A percentile compares a stretch with the other conserved stretches of the same genome.
Evolutionary conservation across 2,329 filamentous ascomycete species (phyloP).

Genomic region (Cryphonectria parasitica): DNA sequence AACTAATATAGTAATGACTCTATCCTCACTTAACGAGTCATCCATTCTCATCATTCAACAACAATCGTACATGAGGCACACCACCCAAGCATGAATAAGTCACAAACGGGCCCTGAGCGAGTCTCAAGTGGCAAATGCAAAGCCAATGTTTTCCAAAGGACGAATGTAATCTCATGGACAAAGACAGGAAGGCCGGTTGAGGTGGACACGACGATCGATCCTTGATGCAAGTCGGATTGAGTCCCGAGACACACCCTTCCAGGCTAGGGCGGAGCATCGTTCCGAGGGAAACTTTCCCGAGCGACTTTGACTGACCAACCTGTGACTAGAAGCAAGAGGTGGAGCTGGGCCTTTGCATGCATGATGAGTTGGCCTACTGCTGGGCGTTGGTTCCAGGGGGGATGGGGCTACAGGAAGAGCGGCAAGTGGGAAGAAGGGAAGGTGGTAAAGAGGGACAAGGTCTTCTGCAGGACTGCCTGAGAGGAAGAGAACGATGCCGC

Average conservation of each 20-base stretch:
- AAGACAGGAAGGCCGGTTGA: neutral
- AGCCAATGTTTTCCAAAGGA: neutral
- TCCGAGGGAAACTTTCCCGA: neutral
- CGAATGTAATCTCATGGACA: neutral
- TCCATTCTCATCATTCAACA: neutral
- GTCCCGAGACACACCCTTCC: neutral
- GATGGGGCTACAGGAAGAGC: neutral
- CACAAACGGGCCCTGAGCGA: neutral
- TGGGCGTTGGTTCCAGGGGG: neutral
- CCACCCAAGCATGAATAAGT: neutral
- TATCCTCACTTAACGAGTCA: no score
- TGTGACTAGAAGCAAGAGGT: neutral
- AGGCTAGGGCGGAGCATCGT: neutral
- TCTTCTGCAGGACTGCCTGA: constrained; percentile 4
- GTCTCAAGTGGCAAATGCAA: neutral
- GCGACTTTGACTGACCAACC: neutral
- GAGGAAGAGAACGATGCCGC: neutral
- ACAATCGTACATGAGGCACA: neutral
- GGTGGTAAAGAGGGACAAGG: neutral
- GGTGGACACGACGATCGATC: neutral
- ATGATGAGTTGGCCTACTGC: constrained; percentile 21
- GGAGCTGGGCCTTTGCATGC: constrained; percentile 6
- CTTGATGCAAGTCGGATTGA: neutral
- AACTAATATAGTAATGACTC: neutral
- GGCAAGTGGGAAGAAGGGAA: neutral